Evolutionary conservation across 768 basidiomycete species (phyloP), one percentile per base, ranked within the genome.

Genomic region (Boletus insuetus): DNA sequence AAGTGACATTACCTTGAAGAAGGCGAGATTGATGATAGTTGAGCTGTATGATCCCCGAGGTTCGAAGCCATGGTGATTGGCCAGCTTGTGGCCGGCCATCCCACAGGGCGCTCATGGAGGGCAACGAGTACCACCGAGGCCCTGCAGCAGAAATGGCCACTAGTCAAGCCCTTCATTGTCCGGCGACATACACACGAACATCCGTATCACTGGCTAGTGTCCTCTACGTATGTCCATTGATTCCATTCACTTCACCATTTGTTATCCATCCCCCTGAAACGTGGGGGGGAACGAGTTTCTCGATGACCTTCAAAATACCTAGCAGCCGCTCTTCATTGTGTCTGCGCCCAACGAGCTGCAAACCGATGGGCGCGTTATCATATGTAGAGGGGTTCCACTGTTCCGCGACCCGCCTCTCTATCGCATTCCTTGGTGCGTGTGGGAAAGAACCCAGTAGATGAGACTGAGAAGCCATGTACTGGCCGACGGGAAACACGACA

Each of bases 331-430:
- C 80, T 60, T 82, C 80, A 43, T 79, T 77, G 62, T 75, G 74
- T 34, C 79, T 75, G 53, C 77, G 70, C 19, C 82, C 81, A 19
- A 82, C 71, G 10, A 82, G 68, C 68, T 82, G 81, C 43, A 82
- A 64, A 34, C 73, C 59, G 53, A 82, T 66, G 1, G 82, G 75
- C 6, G 76, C 76, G 61, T 74, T 73, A 41, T 77, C 67, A 55
- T 77, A 79, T 12, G 70, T 74, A 41, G 66, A 49, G 4, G 79
- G 72, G 38, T 74, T 68, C 77, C 77, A 80, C 49, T 80, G 75
- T 17, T 46, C 49, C 38, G 60, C 64, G 34, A 79, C 67, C 49
- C 62, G 68, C 29, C 64, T 56, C 56, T 79, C 78, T 45, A 68
- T 64, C 12, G 56, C 58, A 53, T 74, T 78, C 37, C 79, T 73